Percentiles rank a stretch among this genome's conserved stretches.
These are phyloP conservation scores for Akanthomyces uredinophilus DNA, from an alignment of 2,329 filamentous ascomycete genomes.

Conservation along the genomic window DNA sequence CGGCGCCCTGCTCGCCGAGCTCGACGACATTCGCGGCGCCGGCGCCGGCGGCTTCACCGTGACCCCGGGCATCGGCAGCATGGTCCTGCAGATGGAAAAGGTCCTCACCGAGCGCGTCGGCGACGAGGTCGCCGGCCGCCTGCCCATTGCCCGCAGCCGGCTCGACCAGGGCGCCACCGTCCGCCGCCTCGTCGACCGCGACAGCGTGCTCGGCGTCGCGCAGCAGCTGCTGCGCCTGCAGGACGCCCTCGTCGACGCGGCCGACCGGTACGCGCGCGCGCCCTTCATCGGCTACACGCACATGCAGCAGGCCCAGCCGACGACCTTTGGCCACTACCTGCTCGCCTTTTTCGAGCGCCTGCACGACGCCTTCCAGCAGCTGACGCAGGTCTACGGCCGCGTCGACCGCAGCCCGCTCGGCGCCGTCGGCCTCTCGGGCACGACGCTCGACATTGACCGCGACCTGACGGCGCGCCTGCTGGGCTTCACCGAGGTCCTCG, in stretches of 20 bases:
- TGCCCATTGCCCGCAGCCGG: slow-evolving; percentile 1
- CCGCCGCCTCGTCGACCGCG: slow-evolving; percentile 1
- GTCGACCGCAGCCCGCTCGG: slow-evolving; percentile 13
- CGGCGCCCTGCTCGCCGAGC: not conserved
- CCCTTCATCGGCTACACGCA: slow-evolving; percentile 8
- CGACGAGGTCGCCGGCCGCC: not conserved
- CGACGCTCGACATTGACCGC: slow-evolving; percentile 11
- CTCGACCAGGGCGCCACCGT: slow-evolving; percentile 7
- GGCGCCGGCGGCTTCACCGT: not conserved
- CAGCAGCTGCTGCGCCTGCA: slow-evolving; percentile 1
- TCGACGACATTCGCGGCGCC: not conserved
- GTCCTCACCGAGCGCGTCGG: not conserved
- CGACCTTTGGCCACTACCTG: slow-evolving; percentile 5
- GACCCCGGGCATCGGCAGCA: slow-evolving; percentile 3
- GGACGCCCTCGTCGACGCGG: slow-evolving; percentile 56
- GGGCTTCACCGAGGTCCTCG: slow-evolving; percentile 7
- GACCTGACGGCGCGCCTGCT: slow-evolving; percentile 8
- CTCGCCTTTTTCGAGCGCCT: slow-evolving; percentile 15
- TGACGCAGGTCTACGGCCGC: slow-evolving; percentile 4
- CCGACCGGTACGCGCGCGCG: slow-evolving; percentile 46
- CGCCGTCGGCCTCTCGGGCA: slow-evolving; percentile 10
- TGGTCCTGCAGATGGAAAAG: slow-evolving; percentile 9
- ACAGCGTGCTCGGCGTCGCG: not conserved
- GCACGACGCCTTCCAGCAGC: slow-evolving; percentile 12
- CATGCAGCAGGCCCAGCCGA: slow-evolving; percentile 5